Base-by-base conservation (phyloP, 2,329 filamentous ascomycete genomes). In the Rhexocercosporidium sp. region DNA sequence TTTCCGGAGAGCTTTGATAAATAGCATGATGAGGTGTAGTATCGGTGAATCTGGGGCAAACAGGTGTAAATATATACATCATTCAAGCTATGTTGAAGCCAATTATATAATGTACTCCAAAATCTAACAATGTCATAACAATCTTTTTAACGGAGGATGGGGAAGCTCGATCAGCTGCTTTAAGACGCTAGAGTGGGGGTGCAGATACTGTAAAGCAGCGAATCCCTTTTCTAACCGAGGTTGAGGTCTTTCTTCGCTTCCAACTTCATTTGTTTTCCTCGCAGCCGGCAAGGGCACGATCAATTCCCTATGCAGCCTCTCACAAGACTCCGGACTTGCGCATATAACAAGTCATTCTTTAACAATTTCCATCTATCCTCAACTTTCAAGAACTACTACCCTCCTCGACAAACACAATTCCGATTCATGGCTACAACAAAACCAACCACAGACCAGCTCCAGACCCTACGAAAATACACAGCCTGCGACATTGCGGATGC, bases 401-500 rank as follows among this genome's bases (percentile, higher is more conserved):
- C 34, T 14, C 34, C 11, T 3, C 3, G 18, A 9, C 11, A 25
- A 7, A 8, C n/a, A 41, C 20, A 37, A 16, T n/a, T 34, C 11
- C 62, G 31, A 31, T 25, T 11, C 3, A 67, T 67, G 61, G n/a
- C 66, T 34, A 59, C 57, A 18, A 59, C 53, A 29, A 56, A 22
- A 31, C 46, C 53, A n/a, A 56, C 56, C 22, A 39, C 57, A 60
- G 47, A 61, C 11, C 64, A 66, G 51, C 64, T 73, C 25, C 51
- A 69, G 18, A 22, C 47, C n/a, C 69, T 78, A 4, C 51, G 64
- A 63, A 72, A 77, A 44, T 84, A 83, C 72, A 79, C 79, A 20
- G 81, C 83, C 44, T 85, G 83, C 76, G 83, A 92, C 83, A 82
- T 93, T 68, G 92, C 91, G 12, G 91, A 94, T 77, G 90, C 90